These are phyloP conservation scores for Erigeron philadelphicus DNA, from an alignment of 140 eudicot genomes.

Conservation along the genomic window DNA sequence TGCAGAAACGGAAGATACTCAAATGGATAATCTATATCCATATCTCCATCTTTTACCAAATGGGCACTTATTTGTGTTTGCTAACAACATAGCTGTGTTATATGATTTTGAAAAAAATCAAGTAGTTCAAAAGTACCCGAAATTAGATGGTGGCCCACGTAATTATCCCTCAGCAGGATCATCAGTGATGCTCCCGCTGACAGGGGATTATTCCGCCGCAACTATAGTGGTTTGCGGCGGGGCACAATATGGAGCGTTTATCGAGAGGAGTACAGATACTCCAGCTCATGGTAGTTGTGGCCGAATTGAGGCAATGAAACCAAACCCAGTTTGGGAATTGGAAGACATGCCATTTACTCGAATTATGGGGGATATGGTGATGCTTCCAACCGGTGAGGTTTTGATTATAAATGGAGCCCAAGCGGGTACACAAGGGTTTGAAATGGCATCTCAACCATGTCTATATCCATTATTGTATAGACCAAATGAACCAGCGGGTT, in stretches of 20 bases:
- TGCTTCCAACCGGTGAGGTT: conserved; percentile 57
- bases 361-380: conserved; percentile 81
- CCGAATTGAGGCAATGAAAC: conserved; percentile 40
- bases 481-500: conserved; percentile 53
- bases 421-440: conserved; percentile 65
- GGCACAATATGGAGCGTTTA: conserved; percentile 60
- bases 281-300: conserved; percentile 70
- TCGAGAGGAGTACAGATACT: conserved; percentile 34
- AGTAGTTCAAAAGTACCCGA: conserved; percentile 35
- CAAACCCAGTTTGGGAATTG: conserved; percentile 62
- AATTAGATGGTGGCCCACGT: conserved; percentile 61
- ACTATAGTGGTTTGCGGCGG: conserved; percentile 65
- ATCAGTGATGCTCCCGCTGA: conserved; percentile 56
- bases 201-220: conserved; percentile 50
- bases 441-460: conserved; percentile 51
- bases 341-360: conserved; percentile 71
- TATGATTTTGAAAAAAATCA: conserved; percentile 33
- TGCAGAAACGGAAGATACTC: conserved; percentile 39
- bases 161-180: conserved; percentile 77
- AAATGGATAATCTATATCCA: conserved; percentile 71
- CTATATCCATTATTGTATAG: conserved; percentile 50
- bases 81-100: conserved; percentile 49
- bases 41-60: conserved; percentile 58
- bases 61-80: conserved; percentile 57
- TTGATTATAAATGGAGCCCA: conserved; percentile 70